A percentile compares a stretch with the other conserved stretches of the same genome.
phyloP scores from a whole-genome alignment of 2,329 filamentous ascomycete species.

The Neofusicoccum laricinum region DNA sequence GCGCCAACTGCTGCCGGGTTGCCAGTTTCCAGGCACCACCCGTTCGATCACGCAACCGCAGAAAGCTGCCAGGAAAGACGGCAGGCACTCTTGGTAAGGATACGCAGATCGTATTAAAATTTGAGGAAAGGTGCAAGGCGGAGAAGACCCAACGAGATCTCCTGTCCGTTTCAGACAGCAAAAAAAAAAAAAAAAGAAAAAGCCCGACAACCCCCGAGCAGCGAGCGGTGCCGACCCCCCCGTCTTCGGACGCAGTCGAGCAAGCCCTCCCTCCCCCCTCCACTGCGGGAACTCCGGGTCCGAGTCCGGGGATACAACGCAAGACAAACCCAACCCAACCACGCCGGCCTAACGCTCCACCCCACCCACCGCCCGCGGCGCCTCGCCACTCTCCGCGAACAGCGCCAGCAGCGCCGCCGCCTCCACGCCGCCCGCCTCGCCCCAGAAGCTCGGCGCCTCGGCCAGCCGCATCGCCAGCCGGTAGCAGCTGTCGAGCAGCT shows the following conservation, averaged over 20 bases:
- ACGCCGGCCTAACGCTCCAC: not conserved
- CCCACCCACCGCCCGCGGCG: not conserved
- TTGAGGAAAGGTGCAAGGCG: not conserved
- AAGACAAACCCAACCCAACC: not conserved
- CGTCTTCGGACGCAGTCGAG: not conserved
- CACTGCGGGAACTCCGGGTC: not conserved
- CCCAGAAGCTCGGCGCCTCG: conserved; percentile 30
- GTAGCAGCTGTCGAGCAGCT: conserved; percentile 36
- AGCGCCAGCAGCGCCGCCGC: conserved; percentile 31
- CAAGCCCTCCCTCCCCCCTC: not conserved
- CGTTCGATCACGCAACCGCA: not conserved
- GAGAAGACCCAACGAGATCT: not conserved
- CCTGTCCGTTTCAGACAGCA: not conserved
- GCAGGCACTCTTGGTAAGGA: too few relatives aligned
- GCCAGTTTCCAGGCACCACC: too few relatives aligned
- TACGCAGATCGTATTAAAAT: not conserved
- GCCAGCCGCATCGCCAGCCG: conserved; percentile 36
- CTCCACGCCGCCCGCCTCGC: conserved; percentile 31
- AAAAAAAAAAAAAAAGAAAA: too few relatives aligned
- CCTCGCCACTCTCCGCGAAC: conserved; percentile 24
- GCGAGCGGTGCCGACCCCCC: too few relatives aligned
- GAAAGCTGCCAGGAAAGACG: too few relatives aligned
- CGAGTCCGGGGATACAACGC: not conserved
- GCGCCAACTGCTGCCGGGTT: not conserved
- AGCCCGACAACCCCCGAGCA: not conserved